Conservation (phyloP, 306 rosid genomes). For the Carpinus viminea region DNA sequence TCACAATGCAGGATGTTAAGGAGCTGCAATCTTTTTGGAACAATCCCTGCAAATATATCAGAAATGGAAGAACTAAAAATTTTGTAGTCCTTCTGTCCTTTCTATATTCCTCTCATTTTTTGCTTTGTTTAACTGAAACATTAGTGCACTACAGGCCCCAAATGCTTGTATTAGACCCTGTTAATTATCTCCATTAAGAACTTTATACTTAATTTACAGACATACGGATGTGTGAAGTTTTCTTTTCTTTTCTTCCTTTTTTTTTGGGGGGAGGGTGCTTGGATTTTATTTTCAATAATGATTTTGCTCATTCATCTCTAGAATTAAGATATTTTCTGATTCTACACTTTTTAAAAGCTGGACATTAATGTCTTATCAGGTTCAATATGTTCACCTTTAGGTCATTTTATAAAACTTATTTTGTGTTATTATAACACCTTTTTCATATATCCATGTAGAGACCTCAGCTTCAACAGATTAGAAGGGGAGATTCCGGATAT, state of each 20-base stretch:
- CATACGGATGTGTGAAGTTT: no score
- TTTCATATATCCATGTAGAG: conserved; percentile 8
- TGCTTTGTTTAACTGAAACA: neutral
- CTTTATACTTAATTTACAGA: neutral
- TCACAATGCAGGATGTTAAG: conserved; percentile 31
- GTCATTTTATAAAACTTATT: no score
- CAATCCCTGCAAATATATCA: conserved; percentile 18
- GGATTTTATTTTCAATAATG: neutral
- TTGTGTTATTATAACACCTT: neutral
- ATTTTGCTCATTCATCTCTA: neutral
- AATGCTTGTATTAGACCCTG: neutral
- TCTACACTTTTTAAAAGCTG: neutral
- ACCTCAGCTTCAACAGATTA: conserved; percentile 36
- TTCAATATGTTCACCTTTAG: no score
- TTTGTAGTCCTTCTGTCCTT: conserved; percentile 7
- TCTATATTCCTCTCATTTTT: neutral
- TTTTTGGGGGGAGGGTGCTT: no score
- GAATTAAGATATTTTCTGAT: neutral
- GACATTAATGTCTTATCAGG: neutral
- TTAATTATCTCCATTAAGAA: neutral
- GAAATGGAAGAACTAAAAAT: neutral
- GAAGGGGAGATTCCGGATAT: conserved; percentile 29
- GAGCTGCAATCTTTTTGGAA: conserved; percentile 27
- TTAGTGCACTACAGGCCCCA: neutral
- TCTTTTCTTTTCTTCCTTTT: no score